A percentile compares a stretch with the other conserved stretches of the same genome.
Conservation (phyloP, 306 rosid genomes). For the Trifolium repens region DNA sequence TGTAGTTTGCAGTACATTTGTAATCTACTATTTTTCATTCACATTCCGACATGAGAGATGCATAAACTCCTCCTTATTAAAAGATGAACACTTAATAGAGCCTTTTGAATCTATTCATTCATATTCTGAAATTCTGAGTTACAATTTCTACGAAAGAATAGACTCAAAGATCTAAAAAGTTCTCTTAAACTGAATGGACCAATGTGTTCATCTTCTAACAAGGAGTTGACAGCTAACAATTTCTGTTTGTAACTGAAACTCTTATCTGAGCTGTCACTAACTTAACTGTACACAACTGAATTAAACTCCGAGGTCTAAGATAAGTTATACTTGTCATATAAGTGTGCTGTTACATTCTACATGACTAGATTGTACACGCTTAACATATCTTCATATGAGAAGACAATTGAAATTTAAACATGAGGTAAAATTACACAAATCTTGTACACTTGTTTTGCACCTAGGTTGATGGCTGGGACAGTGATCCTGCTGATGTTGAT, state of each 20-base stretch:
- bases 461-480: slow-evolving; percentile 97
- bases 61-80: not conserved
- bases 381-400: slow-evolving; percentile 20
- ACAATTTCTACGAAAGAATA: too few species aligned
- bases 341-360: not conserved
- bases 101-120: too few species aligned
- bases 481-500: slow-evolving; percentile 98
- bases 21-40: slow-evolving; percentile 4
- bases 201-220: too few species aligned
- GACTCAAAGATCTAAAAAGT: too few species aligned
- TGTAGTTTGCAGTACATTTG: slow-evolving; percentile 13
- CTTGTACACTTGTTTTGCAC: slow-evolving; percentile 27
- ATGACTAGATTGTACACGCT: not conserved
- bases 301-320: not conserved
- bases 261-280: not conserved
- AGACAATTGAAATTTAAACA: slow-evolving; percentile 28
- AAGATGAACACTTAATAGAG: too few species aligned
- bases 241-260: slow-evolving; percentile 1
- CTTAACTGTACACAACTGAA: not conserved
- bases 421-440: slow-evolving; percentile 5
- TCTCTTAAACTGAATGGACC: too few species aligned
- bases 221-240: slow-evolving; percentile 10
- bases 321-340: not conserved
- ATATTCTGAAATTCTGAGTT: too few species aligned
- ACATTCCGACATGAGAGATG: not conserved